Percentiles rank a stretch among this genome's conserved stretches.
These are phyloP conservation scores for Penicillium dipodomyicola DNA, from an alignment of 495 filamentous ascomycete species.

Conservation along the genomic window DNA sequence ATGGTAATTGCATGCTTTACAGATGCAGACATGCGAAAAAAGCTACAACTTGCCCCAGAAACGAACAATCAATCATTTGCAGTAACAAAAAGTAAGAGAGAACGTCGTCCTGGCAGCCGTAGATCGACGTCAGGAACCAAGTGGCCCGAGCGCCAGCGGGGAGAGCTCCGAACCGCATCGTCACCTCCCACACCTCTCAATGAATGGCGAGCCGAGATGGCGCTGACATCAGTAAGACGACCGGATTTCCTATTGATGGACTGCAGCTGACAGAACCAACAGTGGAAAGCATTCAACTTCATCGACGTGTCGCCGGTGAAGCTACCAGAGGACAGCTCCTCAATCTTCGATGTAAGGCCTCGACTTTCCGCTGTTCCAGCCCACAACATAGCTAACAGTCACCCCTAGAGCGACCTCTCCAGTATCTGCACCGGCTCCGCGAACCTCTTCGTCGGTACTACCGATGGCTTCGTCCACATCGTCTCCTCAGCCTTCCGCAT, in stretches of 20 bases:
- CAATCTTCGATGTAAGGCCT: constrained; percentile 56
- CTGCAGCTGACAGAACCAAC: constrained; percentile 6
- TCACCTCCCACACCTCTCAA: constrained; percentile 14
- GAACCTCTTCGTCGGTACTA: constrained; percentile 83
- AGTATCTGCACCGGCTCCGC: constrained; percentile 83
- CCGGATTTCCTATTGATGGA: too few species aligned
- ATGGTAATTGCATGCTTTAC: neutral
- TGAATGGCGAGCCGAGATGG: constrained; percentile 47
- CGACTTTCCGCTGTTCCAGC: constrained; percentile 28
- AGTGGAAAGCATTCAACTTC: constrained; percentile 99
- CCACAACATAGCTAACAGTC: constrained; percentile 15
- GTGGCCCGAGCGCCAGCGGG: constrained; percentile 32
- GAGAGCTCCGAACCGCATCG: constrained; percentile 23
- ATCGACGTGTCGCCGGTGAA: constrained; percentile 89
- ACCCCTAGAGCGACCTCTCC: constrained; percentile 56
- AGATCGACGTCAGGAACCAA: constrained; percentile 14
- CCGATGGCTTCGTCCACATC: constrained; percentile 81
- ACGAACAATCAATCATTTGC: neutral
- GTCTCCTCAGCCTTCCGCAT: constrained; percentile 84
- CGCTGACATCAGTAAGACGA: constrained; percentile 45
- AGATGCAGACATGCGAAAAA: neutral
- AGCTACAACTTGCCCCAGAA: neutral
- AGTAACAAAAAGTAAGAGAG: neutral
- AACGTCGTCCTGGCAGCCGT: neutral
- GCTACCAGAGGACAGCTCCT: constrained; percentile 67